A percentile compares a stretch with the other conserved stretches of the same genome.
phyloP scores from a whole-genome alignment of 2,329 filamentous ascomycete species.

The Gnomoniopsis sp. region DNA sequence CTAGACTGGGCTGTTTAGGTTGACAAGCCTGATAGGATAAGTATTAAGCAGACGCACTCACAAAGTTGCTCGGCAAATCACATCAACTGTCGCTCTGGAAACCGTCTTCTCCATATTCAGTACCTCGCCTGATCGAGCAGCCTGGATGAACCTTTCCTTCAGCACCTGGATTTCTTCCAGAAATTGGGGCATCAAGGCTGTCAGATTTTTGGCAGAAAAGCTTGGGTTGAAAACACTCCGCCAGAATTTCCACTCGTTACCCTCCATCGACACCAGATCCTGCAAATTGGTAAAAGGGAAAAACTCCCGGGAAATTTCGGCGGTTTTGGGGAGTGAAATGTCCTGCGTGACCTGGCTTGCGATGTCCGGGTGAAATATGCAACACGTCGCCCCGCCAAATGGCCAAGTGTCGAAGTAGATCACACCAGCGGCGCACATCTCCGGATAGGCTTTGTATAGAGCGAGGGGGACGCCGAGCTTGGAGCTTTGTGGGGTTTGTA shows the following conservation, averaged over 20 bases:
- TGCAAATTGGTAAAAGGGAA: neutral
- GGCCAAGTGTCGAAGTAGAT: constrained; percentile 38
- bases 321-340: constrained; percentile 11
- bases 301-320: neutral
- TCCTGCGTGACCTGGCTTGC: constrained; percentile 35
- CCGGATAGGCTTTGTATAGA: constrained; percentile 25
- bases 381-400: constrained; percentile 29
- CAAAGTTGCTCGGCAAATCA: constrained; percentile 28
- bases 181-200: constrained; percentile 28
- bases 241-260: constrained; percentile 12
- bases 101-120: constrained; percentile 9
- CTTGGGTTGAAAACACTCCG: constrained; percentile 12
- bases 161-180: constrained; percentile 17
- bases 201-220: constrained; percentile 30
- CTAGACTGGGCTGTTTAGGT: too few species aligned
- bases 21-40: too few species aligned
- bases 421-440: constrained; percentile 25
- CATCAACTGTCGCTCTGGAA: constrained; percentile 11
- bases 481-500: neutral
- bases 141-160: constrained; percentile 1
- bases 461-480: neutral
- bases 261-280: constrained; percentile 8
- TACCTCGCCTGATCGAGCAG: neutral
- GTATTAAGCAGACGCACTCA: constrained; percentile 15
- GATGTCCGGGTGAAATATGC: constrained; percentile 35